Percentiles rank a stretch among this genome's conserved stretches.
Conservation (phyloP, 192 early-diverging fungal species). For the Linnemannia schmuckeri region DNA sequence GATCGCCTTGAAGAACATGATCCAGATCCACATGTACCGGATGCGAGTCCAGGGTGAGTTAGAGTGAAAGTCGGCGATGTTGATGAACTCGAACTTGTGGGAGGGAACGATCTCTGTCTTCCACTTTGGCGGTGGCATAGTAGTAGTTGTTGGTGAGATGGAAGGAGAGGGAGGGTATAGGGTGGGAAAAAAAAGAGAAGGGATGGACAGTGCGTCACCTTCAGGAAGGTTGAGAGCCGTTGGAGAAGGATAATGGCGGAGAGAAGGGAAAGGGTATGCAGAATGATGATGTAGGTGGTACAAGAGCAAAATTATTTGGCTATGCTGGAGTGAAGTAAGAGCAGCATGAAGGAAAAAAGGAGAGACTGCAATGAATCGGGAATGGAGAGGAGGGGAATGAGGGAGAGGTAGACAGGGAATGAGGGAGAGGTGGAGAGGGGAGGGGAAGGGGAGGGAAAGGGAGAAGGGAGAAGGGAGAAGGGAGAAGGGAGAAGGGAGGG, state of each 20-base stretch:
- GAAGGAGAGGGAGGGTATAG: neutral
- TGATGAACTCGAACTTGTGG: conserved; percentile 33
- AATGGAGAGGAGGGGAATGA: neutral
- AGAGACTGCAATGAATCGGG: neutral
- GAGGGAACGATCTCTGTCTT: conserved; percentile 23
- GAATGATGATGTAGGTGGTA: too few species aligned
- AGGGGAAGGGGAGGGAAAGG: neutral
- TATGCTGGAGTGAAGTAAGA: neutral
- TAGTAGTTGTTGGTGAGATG: neutral
- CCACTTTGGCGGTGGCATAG: conserved; percentile 19
- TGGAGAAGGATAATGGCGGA: neutral
- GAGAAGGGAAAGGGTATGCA: neutral
- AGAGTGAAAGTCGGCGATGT: conserved; percentile 25
- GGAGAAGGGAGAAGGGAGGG: neutral
- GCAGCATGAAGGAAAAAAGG: neutral
- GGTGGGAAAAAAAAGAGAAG: neutral
- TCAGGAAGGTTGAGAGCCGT: neutral
- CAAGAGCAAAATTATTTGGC: neutral
- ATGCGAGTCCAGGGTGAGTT: conserved; percentile 20
- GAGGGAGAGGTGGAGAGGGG: neutral
- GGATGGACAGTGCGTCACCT: conserved; percentile 4
- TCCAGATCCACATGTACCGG: conserved; percentile 65
- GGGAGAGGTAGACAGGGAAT: too few species aligned
- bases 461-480: too few species aligned
- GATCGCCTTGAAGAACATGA: conserved; percentile 75